Base-by-base conservation (phyloP, 371 early-diverging fungal genomes). In the Smittium culicis region DNA sequence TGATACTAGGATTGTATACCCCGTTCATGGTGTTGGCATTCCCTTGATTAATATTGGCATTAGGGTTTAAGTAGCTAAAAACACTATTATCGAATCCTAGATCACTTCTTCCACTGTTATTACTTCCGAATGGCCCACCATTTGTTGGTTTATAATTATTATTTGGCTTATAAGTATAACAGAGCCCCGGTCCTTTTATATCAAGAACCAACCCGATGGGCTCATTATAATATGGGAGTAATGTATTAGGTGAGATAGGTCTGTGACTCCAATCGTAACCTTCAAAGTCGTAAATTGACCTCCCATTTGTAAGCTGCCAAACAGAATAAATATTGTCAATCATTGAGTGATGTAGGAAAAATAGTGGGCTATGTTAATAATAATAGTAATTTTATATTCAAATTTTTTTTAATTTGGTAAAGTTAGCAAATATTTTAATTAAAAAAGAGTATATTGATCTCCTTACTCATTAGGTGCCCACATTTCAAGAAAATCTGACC, bases 281-380 rank as follows among this genome's bases (percentile, higher is more conserved):
- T 27, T 72, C 73, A 45, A 74, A 68, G 2, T 55, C 55, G 35
- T 66, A 67, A 0, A 74, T 61, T 56, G 27, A 57, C 25, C 27
- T 3, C 27, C 16, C 56, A 5, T 76, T 71, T 29, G 35, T 54
- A 0, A 66, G 5, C 73, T 79, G 78, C 79, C 79, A 79, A 68
- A 76, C 72, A 61, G 71, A 68, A 78, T 78, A 82, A 28, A 82
- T 66, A 66, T 74, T 79, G 73, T 82, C 82, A 27, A 82, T 69
- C 71, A 80, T 76, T 25, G 71, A 69, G 69, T 82, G 82, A 64
- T 82, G 81, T 56, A 80, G 55, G 64, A 74, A 82, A 68, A 82
- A 82, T 64, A 82, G 73, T 25, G 76, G 72, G 27, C 65, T 64
- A 45, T 27, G 29, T 16, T 16, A 24, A 20, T 28, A 34, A 29